A percentile compares a stretch with the other conserved stretches of the same genome.
Evolutionary conservation across 306 rosid genomes (phyloP).

Genomic region (Cucurbita maxima): DNA sequence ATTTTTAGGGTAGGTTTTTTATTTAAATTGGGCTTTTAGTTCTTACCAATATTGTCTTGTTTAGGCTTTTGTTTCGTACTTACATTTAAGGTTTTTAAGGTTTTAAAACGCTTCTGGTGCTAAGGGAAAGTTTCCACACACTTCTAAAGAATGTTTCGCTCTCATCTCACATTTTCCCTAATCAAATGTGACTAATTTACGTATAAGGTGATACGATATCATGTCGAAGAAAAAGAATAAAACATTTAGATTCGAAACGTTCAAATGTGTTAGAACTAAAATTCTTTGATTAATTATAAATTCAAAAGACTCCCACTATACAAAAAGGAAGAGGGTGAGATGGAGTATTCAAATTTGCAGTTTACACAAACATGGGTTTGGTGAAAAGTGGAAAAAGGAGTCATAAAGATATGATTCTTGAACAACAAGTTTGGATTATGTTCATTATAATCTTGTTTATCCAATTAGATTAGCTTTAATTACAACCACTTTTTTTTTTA

Average conservation of each 20-base stretch:
- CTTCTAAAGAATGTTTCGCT: too few species aligned
- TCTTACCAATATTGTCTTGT: too few species aligned
- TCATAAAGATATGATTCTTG: background rate
- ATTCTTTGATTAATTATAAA: background rate
- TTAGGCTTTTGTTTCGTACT: too few species aligned
- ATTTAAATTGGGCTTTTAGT: too few species aligned
- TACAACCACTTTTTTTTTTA: background rate
- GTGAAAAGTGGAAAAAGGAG: background rate
- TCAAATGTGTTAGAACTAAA: background rate
- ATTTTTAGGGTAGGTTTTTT: too few species aligned
- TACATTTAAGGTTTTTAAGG: too few species aligned
- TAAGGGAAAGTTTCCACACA: too few species aligned
- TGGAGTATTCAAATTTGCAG: constrained; percentile 2
- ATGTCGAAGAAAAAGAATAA: too few species aligned
- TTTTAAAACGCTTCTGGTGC: too few species aligned
- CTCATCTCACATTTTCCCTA: background rate
- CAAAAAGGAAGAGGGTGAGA: background rate
- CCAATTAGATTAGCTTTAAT: background rate
- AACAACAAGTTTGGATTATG: background rate
- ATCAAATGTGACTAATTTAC: background rate
- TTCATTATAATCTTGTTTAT: background rate
- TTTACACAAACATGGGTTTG: background rate
- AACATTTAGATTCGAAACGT: too few species aligned
- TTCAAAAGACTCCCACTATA: background rate
- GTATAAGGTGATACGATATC: too few species aligned